Evolutionary conservation across 176 grass and related monocot genomes (phyloP), one percentile per base, ranked within the genome.

Genomic region (Neostapfia colusana): DNA sequence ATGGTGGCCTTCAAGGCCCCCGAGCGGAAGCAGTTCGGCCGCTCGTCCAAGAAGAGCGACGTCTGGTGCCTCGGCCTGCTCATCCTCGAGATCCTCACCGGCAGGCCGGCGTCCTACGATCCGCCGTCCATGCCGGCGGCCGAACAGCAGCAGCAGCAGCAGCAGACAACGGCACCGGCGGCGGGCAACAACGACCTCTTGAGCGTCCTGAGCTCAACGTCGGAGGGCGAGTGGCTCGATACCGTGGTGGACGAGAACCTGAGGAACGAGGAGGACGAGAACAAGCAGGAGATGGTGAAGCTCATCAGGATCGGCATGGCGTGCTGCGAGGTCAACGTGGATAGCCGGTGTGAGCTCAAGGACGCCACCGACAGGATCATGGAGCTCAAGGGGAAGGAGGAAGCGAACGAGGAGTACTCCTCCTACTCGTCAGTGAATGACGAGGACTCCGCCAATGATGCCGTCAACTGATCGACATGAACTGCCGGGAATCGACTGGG

Each of bases 11-110:
- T 89, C 82, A 81, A 80, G 69, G 88, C 85, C 1, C 95, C 95
- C 14, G 91, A 95, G 87, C 72, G 76, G 25, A 93, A 84, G 61
- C 87, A 90, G 70, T 61, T 86, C 24, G 89, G 87, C 7, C 81
- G 83, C 7, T 87, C 91, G 5, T 88, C 89, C 13, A 99, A 99
- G 75, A 99, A 99, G 73, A 99, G 95, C 69, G 95, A 99, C 54
- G 89, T 95, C 16, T 99, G 91, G 91, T 91, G 87, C 77, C 81
- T 95, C 11, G 95, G 91, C 7, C 64, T 94, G 8, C 89, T 95
- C 72, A 90, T 99, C 62, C 85, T 95, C 34, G 91, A 99, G 84
- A 78, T 92, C 18, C 24, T 95, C 46, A 87, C 91, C 0, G 85
- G 85, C 2, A 44, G 63, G 73, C 65, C 70, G 41, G 60, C 75